These are phyloP conservation scores for Picea mariana DNA, from an alignment of 83 land plant species.

Conservation along the genomic window DNA sequence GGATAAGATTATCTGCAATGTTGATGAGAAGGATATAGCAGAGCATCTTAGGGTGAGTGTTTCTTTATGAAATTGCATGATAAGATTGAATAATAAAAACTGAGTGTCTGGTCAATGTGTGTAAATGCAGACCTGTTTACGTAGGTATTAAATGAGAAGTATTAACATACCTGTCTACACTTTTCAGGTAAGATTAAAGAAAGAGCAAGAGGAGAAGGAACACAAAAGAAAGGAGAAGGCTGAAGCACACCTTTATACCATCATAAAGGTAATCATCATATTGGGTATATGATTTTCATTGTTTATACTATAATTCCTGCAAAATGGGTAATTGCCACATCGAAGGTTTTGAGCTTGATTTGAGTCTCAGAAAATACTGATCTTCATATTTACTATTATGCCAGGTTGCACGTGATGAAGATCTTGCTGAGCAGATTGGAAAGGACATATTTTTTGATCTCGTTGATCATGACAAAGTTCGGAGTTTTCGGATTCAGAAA, in stretches of 20 bases:
- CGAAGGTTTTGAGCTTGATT: not conserved
- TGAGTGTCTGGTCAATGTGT: not conserved
- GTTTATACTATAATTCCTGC: not conserved
- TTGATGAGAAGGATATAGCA: constrained; percentile 96
- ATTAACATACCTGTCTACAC: not conserved
- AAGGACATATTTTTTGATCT: constrained; percentile 90
- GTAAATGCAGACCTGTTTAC: not conserved
- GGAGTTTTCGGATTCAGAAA: constrained; percentile 83
- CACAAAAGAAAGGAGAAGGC: constrained; percentile 87
- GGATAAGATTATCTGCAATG: constrained; percentile 94
- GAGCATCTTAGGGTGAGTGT: constrained; percentile 80
- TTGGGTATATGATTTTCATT: not conserved
- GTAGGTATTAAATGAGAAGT: not conserved
- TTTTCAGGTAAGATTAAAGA: constrained; percentile 78
- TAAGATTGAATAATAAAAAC: not conserved
- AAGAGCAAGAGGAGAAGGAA: constrained; percentile 96
- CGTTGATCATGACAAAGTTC: constrained; percentile 91
- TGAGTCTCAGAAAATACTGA: not conserved
- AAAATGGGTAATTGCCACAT: not conserved
- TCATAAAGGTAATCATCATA: constrained; percentile 68
- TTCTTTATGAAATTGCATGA: not conserved
- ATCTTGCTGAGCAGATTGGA: constrained; percentile 86
- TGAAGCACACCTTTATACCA: constrained; percentile 92
- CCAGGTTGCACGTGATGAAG: constrained; percentile 86
- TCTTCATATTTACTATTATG: not conserved